These are phyloP conservation scores for Sporothrix curviconia DNA, from an alignment of 2,329 filamentous ascomycete species.

Conservation along the genomic window DNA sequence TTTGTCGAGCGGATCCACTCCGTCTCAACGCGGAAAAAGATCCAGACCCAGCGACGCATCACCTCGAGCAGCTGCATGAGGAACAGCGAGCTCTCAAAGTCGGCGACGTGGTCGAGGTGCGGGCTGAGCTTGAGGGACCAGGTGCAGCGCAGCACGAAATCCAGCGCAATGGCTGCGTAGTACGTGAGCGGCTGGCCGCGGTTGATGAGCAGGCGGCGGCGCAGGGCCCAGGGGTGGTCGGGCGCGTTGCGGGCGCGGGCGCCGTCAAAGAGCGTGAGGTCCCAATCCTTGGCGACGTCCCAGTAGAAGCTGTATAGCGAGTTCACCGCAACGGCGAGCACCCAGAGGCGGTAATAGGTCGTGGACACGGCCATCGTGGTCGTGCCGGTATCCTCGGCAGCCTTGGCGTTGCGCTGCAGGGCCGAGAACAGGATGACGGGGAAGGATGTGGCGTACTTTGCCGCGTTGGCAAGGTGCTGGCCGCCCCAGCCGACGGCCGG, in stretches of 20 bases:
- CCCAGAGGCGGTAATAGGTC: slow-evolving; percentile 52
- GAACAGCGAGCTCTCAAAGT: slow-evolving; percentile 85
- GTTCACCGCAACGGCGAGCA: slow-evolving; percentile 70
- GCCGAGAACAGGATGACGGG: slow-evolving; percentile 80
- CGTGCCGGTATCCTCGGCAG: slow-evolving; percentile 25
- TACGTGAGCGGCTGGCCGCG: slow-evolving; percentile 58
- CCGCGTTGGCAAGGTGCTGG: slow-evolving; percentile 84
- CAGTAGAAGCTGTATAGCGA: slow-evolving; percentile 97
- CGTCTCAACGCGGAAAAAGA: slow-evolving; percentile 90
- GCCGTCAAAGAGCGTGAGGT: slow-evolving; percentile 70
- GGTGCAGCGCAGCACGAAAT: slow-evolving; percentile 77
- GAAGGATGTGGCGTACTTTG: slow-evolving; percentile 92
- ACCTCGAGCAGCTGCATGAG: slow-evolving; percentile 82
- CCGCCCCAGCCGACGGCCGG: slow-evolving; percentile 60
- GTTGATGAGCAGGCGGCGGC: slow-evolving; percentile 66
- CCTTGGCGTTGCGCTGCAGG: slow-evolving; percentile 57
- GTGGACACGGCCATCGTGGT: slow-evolving; percentile 28
- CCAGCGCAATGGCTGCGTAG: slow-evolving; percentile 71
- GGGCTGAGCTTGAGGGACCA: slow-evolving; percentile 86
- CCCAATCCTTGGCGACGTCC: slow-evolving; percentile 97
- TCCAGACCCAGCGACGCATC: slow-evolving; percentile 87
- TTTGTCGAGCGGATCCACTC: slow-evolving; percentile 68
- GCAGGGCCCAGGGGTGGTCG: slow-evolving; percentile 70
- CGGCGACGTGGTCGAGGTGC: slow-evolving; percentile 74
- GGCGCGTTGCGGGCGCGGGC: slow-evolving; percentile 50